phyloP scores from a whole-genome alignment of 352 stramenopile species.

The Phytopythium ostracodes region DNA sequence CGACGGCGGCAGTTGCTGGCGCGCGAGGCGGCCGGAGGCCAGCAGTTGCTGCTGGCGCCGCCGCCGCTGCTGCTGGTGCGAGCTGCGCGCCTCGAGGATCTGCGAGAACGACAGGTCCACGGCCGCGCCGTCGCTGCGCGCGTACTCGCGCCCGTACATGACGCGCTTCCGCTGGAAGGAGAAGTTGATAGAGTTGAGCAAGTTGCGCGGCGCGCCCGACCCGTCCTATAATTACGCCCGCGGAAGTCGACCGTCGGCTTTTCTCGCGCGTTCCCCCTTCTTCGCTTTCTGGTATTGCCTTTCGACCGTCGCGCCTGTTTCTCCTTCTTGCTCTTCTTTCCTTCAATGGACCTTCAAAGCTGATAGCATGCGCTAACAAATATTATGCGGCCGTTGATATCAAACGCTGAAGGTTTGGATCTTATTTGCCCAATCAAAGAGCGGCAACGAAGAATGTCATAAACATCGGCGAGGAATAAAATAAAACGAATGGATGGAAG shows the following conservation, averaged over 20 bases:
- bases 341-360: not conserved
- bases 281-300: not conserved
- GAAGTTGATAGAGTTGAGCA: too few relatives aligned
- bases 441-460: not conserved
- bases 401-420: not conserved
- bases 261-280: not conserved
- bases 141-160: conserved; percentile 37
- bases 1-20: conserved; percentile 8
- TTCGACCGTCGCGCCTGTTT: not conserved
- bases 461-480: not conserved
- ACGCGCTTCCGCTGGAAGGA: not conserved
- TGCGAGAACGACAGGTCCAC: conserved; percentile 81
- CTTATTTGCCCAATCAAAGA: not conserved
- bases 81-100: conserved; percentile 66
- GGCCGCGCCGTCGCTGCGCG: conserved; percentile 21
- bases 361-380: not conserved
- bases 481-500: not conserved
- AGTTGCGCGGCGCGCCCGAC: not conserved
- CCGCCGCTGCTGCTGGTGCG: conserved; percentile 39
- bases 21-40: not conserved
- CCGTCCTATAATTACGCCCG: not conserved
- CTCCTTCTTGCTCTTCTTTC: not conserved
- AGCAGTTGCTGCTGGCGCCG: conserved; percentile 8
- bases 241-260: not conserved
- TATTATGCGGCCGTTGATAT: not conserved